Conservation (phyloP, 768 basidiomycete species). For the Xerocomus spinulosus region DNA sequence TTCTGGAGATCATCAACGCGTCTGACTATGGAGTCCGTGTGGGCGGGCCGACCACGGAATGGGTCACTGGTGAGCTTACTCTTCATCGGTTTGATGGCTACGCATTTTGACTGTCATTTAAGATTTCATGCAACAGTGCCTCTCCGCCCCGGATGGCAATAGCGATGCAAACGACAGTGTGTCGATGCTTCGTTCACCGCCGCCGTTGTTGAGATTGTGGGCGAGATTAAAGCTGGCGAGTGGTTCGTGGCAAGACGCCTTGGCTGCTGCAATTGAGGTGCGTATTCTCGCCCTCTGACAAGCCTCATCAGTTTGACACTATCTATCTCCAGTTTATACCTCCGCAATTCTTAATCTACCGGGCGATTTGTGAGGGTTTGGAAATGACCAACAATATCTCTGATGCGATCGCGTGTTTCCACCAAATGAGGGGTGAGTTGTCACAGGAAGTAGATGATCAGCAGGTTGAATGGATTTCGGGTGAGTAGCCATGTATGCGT, state of each 20-base stretch:
- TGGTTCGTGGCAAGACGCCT: not conserved
- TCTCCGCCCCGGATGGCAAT: not conserved
- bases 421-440: not conserved
- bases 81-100: no score
- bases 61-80: not conserved
- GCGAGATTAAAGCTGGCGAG: not conserved
- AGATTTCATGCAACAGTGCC: not conserved
- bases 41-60: not conserved
- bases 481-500: not conserved
- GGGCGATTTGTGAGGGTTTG: not conserved
- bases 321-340: not conserved
- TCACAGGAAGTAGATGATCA: not conserved
- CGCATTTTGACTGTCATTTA: not conserved
- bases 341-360: not conserved
- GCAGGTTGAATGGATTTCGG: not conserved
- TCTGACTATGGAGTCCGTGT: not conserved
- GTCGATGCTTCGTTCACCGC: not conserved
- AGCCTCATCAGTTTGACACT: not conserved
- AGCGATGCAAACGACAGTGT: not conserved
- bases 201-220: not conserved
- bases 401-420: conserved; percentile 1
- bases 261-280: not conserved
- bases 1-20: not conserved
- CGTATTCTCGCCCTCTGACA: not conserved
- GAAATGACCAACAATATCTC: not conserved